phyloP scores from a whole-genome alignment of 257 asterid genomes.

The Verbena officinalis region DNA sequence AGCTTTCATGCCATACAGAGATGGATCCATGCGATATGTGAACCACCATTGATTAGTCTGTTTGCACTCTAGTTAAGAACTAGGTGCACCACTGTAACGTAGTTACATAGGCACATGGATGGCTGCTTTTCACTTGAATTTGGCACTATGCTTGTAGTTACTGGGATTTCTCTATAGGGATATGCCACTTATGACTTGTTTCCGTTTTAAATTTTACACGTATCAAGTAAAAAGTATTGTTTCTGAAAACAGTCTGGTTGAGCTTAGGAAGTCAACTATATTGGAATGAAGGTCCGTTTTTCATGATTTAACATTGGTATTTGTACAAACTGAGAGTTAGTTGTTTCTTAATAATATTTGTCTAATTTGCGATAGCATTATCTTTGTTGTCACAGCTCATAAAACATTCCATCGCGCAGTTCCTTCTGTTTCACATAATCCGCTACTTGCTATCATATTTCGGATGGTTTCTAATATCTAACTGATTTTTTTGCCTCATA shows the following conservation, averaged over 20 bases:
- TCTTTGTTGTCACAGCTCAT: slow-evolving; percentile 6
- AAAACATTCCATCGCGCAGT: background rate
- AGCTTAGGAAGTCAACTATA: slow-evolving; percentile 13
- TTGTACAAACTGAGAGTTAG: background rate
- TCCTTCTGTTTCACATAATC: background rate
- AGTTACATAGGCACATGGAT: background rate
- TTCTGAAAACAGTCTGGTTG: slow-evolving; percentile 22
- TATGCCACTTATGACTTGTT: too few species aligned
- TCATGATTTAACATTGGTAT: slow-evolving; percentile 1
- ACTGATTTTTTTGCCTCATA: background rate
- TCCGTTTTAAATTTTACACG: background rate
- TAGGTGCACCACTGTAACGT: background rate
- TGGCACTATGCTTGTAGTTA: background rate
- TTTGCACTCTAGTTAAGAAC: background rate
- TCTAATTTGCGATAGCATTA: slow-evolving; percentile 5
- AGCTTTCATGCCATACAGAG: background rate
- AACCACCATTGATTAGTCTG: background rate
- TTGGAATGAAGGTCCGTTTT: slow-evolving; percentile 8
- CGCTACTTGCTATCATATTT: background rate
- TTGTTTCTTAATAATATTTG: background rate
- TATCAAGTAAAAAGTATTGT: slow-evolving; percentile 6
- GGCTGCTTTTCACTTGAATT: background rate
- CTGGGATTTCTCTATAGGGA: background rate
- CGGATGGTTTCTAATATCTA: background rate
- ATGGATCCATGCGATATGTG: background rate